phyloP scores from a whole-genome alignment of 331 rosid genomes.

The Telfairia occidentalis region DNA sequence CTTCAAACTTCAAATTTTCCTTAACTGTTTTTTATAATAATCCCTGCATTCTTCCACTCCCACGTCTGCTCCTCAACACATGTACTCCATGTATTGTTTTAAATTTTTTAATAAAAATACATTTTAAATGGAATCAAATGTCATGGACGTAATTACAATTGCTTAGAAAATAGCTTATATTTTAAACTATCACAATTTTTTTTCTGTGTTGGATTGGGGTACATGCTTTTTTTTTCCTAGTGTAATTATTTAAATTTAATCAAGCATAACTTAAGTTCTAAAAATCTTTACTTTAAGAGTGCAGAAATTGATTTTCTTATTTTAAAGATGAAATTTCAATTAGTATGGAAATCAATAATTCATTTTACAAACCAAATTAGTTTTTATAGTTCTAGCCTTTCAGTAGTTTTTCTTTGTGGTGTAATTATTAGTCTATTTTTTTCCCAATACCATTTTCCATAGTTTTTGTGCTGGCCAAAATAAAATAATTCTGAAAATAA shows the following conservation, averaged over 20 bases:
- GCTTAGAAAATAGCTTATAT: too few species aligned
- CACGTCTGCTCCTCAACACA: background rate
- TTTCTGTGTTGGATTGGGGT: background rate
- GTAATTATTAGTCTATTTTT: too few species aligned
- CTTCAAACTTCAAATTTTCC: background rate
- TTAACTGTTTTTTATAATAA: background rate
- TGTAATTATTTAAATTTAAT: background rate
- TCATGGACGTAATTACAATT: too few species aligned
- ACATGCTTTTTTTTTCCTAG: background rate
- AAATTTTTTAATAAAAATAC: too few species aligned
- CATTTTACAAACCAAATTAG: background rate
- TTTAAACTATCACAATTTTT: background rate
- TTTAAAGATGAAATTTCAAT: background rate
- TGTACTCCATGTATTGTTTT: too few species aligned
- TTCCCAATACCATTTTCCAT: background rate
- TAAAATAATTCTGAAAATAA: background rate
- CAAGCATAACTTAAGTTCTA: background rate
- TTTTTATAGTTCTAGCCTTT: background rate
- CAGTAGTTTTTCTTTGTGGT: too few species aligned
- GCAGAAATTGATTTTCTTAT: background rate
- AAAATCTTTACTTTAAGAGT: background rate
- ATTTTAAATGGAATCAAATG: too few species aligned
- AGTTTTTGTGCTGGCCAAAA: background rate
- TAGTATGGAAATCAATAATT: background rate
- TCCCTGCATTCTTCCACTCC: background rate